Conservation (phyloP, 495 filamentous ascomycete species). For the Durotheca rogersii region DNA sequence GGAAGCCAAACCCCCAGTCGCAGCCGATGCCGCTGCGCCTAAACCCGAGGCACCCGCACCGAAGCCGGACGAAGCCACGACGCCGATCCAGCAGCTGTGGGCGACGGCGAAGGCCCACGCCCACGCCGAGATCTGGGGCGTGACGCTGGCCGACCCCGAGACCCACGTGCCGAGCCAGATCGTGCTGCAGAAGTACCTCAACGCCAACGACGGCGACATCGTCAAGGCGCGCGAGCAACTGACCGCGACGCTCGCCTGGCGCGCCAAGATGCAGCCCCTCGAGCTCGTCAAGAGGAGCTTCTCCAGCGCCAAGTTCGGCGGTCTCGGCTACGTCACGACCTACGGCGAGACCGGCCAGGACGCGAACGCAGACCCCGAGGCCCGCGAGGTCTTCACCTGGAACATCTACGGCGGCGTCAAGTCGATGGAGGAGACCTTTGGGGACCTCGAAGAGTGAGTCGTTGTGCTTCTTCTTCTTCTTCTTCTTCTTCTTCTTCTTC, state of each 20-base stretch:
- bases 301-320: slow-evolving; percentile 55
- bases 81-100: slow-evolving; percentile 42
- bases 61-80: slow-evolving; percentile 28
- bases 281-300: slow-evolving; percentile 51
- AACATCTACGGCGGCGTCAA: slow-evolving; percentile 85
- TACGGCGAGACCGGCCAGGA: slow-evolving; percentile 35
- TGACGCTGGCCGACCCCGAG: slow-evolving; percentile 55
- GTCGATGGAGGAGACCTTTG: slow-evolving; percentile 68
- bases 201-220: slow-evolving; percentile 78
- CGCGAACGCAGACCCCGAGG: slow-evolving; percentile 37
- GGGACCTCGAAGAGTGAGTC: slow-evolving; percentile 73
- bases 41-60: slow-evolving; percentile 21
- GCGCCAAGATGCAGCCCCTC: slow-evolving; percentile 58
- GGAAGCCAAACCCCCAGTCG: slow-evolving; percentile 14
- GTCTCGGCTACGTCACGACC: slow-evolving; percentile 56
- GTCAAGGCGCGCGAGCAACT: slow-evolving; percentile 73
- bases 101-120: slow-evolving; percentile 33
- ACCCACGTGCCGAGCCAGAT: slow-evolving; percentile 71
- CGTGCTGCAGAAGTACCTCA: slow-evolving; percentile 86
- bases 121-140: slow-evolving; percentile 78
- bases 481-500: too few relatives aligned
- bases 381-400: slow-evolving; percentile 67
- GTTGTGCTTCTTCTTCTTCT: too few relatives aligned
- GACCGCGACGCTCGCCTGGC: slow-evolving; percentile 74
- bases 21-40: slow-evolving; percentile 4